These are phyloP conservation scores for Macrophomina pseudophaseolina DNA, from an alignment of 2,329 filamentous ascomycete genomes.

Conservation along the genomic window DNA sequence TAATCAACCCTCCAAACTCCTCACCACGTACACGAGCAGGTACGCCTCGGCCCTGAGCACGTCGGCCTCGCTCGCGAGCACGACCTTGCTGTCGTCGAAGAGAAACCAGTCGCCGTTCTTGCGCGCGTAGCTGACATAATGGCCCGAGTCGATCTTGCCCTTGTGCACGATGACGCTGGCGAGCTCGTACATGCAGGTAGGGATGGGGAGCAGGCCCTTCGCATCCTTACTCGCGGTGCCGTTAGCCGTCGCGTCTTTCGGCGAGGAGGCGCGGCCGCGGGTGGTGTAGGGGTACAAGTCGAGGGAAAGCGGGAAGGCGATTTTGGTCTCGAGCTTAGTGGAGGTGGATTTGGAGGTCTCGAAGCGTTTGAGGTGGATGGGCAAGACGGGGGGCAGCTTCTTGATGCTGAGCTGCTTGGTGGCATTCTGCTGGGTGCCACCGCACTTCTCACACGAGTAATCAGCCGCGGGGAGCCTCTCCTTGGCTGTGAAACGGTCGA, in stretches of 20 bases:
- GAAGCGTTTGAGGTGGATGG: conserved; percentile 89
- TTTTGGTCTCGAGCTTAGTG: conserved; percentile 85
- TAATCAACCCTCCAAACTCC: conserved; percentile 30
- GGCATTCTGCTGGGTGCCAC: conserved; percentile 73
- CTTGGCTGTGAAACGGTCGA: conserved; percentile 84
- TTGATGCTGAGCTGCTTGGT: conserved; percentile 85
- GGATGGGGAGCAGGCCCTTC: conserved; percentile 33
- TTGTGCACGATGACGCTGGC: conserved; percentile 91
- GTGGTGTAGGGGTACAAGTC: conserved; percentile 92
- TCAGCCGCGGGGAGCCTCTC: conserved; percentile 78
- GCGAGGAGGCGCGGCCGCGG: conserved; percentile 48
- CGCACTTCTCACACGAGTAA: conserved; percentile 84
- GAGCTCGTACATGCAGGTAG: conserved; percentile 80
- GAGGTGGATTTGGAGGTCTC: conserved; percentile 77
- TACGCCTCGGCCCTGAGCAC: conserved; percentile 88
- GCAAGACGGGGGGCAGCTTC: conserved; percentile 83
- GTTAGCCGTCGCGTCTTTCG: conserved; percentile 30
- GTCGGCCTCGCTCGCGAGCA: conserved; percentile 79
- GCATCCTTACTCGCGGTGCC: conserved; percentile 30
- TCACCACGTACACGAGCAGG: conserved; percentile 75
- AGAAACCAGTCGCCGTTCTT: conserved; percentile 90
- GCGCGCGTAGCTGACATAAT: conserved; percentile 88
- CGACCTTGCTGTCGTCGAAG: conserved; percentile 94
- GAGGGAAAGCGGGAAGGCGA: conserved; percentile 83
- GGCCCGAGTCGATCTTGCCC: conserved; percentile 88